These are phyloP conservation scores for Barnettozyma wickerhamii DNA, from an alignment of 805 yeast genomes.

Conservation along the genomic window DNA sequence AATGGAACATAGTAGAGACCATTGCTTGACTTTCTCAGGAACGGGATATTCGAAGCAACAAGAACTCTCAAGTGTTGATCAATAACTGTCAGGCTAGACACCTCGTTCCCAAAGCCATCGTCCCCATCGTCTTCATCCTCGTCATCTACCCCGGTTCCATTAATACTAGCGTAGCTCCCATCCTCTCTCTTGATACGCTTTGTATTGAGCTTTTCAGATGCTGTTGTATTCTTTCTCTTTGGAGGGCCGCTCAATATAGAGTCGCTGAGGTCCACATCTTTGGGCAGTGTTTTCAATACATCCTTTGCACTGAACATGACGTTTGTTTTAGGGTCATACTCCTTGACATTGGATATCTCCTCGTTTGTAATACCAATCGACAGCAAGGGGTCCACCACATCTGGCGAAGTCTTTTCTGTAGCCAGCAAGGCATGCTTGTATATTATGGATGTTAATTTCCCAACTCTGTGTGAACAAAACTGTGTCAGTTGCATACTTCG, in stretches of 20 bases:
- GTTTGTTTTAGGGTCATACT: constrained; percentile 29
- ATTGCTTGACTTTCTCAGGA: constrained; percentile 53
- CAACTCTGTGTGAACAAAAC: constrained; percentile 64
- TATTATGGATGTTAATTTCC: constrained; percentile 59
- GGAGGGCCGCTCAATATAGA: constrained; percentile 38
- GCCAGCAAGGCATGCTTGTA: constrained; percentile 53
- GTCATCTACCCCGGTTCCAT: constrained; percentile 22
- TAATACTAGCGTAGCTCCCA: constrained; percentile 21
- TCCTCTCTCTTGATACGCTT: constrained; percentile 42
- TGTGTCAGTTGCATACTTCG: constrained; percentile 61
- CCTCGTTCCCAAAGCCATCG: constrained; percentile 28
- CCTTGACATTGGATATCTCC: constrained; percentile 28
- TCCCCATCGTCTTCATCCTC: constrained; percentile 25
- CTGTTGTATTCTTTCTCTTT: constrained; percentile 28
- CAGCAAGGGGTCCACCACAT: constrained; percentile 34
- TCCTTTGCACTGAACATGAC: constrained; percentile 40
- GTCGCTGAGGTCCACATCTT: constrained; percentile 39
- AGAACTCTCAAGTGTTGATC: constrained; percentile 69
- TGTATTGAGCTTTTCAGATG: constrained; percentile 12
- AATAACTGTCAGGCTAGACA: constrained; percentile 26
- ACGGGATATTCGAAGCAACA: constrained; percentile 50
- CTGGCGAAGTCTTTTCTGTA: constrained; percentile 55
- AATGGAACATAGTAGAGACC: constrained; percentile 62
- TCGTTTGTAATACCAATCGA: constrained; percentile 50
- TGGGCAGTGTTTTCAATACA: constrained; percentile 36